These are phyloP conservation scores for Fusarium miscanthi DNA, from an alignment of 2,329 filamentous ascomycete genomes.

Conservation along the genomic window DNA sequence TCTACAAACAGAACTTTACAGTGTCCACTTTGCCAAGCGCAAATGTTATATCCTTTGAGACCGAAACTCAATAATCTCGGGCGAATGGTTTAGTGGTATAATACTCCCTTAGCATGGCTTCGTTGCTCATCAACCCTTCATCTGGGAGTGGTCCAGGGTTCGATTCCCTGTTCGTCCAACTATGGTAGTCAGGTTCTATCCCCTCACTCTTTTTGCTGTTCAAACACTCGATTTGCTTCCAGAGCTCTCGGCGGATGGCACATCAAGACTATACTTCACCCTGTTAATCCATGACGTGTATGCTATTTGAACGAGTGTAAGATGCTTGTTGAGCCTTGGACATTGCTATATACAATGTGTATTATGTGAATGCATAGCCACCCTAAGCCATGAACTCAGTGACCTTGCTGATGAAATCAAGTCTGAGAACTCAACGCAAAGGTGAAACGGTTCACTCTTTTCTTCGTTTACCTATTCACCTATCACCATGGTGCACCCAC, in stretches of 20 bases:
- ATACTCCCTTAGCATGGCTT: slow-evolving; percentile 44
- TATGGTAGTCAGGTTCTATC: slow-evolving; percentile 27
- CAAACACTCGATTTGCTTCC: not conserved
- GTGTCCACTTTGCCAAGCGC: not conserved
- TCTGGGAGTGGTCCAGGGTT: slow-evolving; percentile 38
- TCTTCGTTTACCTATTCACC: slow-evolving; percentile 69
- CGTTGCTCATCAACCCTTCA: not conserved
- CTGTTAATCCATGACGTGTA: too few relatives aligned
- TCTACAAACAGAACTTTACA: not conserved
- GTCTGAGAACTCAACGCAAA: not conserved
- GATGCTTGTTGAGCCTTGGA: not conserved
- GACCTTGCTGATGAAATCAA: not conserved
- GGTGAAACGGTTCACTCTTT: too few relatives aligned
- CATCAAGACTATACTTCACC: not conserved
- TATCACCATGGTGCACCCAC: slow-evolving; percentile 76
- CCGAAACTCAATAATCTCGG: slow-evolving; percentile 8
- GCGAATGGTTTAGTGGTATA: slow-evolving; percentile 47
- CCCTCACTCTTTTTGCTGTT: not conserved
- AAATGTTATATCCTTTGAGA: slow-evolving; percentile 14
- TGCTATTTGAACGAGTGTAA: not conserved
- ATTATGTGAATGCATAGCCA: not conserved
- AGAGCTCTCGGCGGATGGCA: not conserved
- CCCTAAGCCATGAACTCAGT: not conserved
- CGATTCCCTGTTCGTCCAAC: slow-evolving; percentile 43
- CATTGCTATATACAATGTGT: not conserved